Evolutionary conservation across 2,329 filamentous ascomycete genomes (phyloP).

Genomic region (Fusarium sp.): DNA sequence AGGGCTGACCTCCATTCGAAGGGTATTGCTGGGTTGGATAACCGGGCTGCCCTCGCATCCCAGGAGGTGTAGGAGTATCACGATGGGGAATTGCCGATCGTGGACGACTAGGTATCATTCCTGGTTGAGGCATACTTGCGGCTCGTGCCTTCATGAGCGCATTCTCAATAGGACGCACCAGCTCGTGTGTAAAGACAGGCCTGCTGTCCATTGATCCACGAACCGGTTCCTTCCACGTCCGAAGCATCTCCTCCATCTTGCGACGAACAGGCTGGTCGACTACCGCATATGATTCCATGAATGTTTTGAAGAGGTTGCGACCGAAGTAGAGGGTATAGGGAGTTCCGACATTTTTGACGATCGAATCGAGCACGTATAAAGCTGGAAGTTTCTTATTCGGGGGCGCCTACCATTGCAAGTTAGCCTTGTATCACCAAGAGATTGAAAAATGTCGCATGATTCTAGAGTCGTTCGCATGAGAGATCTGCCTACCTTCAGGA

Average conservation of each 20-base stretch:
- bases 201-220: slow-evolving; percentile 93
- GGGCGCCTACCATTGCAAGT: slow-evolving; percentile 72
- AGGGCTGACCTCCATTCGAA: slow-evolving; percentile 49
- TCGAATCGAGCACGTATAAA: slow-evolving; percentile 97
- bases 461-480: not conserved
- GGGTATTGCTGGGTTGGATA: slow-evolving; percentile 46
- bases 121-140: slow-evolving; percentile 67
- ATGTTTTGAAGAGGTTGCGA: slow-evolving; percentile 90
- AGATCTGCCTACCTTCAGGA: slow-evolving; percentile 81
- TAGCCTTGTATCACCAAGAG: slow-evolving; percentile 45
- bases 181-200: slow-evolving; percentile 89
- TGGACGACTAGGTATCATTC: slow-evolving; percentile 58
- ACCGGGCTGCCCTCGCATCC: slow-evolving; percentile 48
- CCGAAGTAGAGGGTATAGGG: slow-evolving; percentile 97
- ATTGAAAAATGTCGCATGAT: not conserved
- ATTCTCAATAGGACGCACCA: slow-evolving; percentile 92
- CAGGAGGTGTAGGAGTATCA: slow-evolving; percentile 80
- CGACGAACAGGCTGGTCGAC: slow-evolving; percentile 85
- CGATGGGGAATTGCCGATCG: slow-evolving; percentile 71
- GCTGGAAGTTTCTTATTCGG: slow-evolving; percentile 92
- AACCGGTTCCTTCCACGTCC: slow-evolving; percentile 97
- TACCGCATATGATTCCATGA: slow-evolving; percentile 95
- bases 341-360: slow-evolving; percentile 98
- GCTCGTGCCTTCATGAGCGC: slow-evolving; percentile 85
- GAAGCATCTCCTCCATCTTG: slow-evolving; percentile 97